These are phyloP conservation scores for Pleurostoma richardsiae DNA, from an alignment of 2,329 filamentous ascomycete genomes.

Conservation along the genomic window DNA sequence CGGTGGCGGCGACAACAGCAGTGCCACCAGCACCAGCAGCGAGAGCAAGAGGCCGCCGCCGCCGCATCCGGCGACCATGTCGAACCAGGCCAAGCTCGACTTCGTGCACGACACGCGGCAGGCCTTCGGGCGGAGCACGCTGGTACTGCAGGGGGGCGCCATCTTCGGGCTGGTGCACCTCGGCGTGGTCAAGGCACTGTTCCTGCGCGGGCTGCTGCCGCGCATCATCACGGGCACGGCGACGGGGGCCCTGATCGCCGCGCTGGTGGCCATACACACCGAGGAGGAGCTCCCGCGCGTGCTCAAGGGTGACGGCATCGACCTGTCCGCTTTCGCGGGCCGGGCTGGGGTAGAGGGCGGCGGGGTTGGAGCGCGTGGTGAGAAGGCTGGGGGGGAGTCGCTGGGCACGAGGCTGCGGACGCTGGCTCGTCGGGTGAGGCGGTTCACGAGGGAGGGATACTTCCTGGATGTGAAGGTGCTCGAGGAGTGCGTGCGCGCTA, in stretches of 20 bases:
- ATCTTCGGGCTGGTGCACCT: constrained; percentile 90
- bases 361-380: constrained; percentile 19
- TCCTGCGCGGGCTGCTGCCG: constrained; percentile 74
- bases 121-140: constrained; percentile 78
- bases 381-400: constrained; percentile 23
- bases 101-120: constrained; percentile 82
- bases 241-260: constrained; percentile 84
- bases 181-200: constrained; percentile 83
- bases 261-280: constrained; percentile 80
- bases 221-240: constrained; percentile 89
- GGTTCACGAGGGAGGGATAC: constrained; percentile 73
- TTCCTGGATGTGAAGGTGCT: constrained; percentile 78
- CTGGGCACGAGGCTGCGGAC: constrained; percentile 48
- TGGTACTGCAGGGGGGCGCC: constrained; percentile 84
- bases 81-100: constrained; percentile 60
- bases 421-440: constrained; percentile 57
- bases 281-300: constrained; percentile 78
- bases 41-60: not conserved
- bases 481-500: constrained; percentile 77
- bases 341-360: constrained; percentile 19
- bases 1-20: constrained; percentile 1
- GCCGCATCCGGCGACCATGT: constrained; percentile 11
- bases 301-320: constrained; percentile 73
- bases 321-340: constrained; percentile 70
- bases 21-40: constrained; percentile 1